Evolutionary conservation across 257 asterid genomes (phyloP).

Genomic region (Petunia secreta): DNA sequence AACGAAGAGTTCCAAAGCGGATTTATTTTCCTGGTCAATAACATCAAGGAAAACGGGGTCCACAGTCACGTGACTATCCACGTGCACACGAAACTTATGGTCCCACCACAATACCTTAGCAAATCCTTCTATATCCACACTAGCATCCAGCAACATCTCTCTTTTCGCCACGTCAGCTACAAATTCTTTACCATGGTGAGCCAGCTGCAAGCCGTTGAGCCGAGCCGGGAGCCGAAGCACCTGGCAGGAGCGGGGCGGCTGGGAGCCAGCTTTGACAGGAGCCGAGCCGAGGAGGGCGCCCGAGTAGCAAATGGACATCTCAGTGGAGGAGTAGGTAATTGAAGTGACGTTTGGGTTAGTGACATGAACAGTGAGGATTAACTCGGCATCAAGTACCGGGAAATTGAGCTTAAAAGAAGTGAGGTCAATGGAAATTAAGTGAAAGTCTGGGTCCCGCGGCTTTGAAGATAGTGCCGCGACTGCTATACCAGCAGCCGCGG

Average conservation of each 20-base stretch:
- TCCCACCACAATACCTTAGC: constrained; percentile 94
- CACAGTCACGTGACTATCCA: constrained; percentile 92
- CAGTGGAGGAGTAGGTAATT: constrained; percentile 68
- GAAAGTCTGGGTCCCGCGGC: constrained; percentile 86
- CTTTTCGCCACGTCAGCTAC: constrained; percentile 69
- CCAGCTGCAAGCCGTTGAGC: constrained; percentile 75
- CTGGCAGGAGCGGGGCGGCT: constrained; percentile 88
- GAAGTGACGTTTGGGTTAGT: constrained; percentile 86
- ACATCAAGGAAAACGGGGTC: constrained; percentile 89
- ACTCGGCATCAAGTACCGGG: constrained; percentile 82
- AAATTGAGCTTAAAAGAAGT: constrained; percentile 84
- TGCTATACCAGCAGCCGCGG: constrained; percentile 68
- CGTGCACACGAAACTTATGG: constrained; percentile 79
- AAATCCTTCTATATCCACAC: constrained; percentile 73
- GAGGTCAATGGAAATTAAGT: constrained; percentile 79
- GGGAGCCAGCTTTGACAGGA: constrained; percentile 73
- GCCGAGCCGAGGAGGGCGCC: constrained; percentile 90
- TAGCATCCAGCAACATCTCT: constrained; percentile 87
- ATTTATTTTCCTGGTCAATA: constrained; percentile 75
- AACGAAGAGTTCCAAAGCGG: constrained; percentile 59
- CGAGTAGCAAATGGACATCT: constrained; percentile 74
- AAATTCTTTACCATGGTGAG: constrained; percentile 68
- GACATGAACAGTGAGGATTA: constrained; percentile 86
- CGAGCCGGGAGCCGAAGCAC: constrained; percentile 85
- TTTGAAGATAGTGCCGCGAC: constrained; percentile 46